Evolutionary conservation across 2,329 filamentous ascomycete genomes (phyloP).

Genomic region (Cyphellophora attinorum): DNA sequence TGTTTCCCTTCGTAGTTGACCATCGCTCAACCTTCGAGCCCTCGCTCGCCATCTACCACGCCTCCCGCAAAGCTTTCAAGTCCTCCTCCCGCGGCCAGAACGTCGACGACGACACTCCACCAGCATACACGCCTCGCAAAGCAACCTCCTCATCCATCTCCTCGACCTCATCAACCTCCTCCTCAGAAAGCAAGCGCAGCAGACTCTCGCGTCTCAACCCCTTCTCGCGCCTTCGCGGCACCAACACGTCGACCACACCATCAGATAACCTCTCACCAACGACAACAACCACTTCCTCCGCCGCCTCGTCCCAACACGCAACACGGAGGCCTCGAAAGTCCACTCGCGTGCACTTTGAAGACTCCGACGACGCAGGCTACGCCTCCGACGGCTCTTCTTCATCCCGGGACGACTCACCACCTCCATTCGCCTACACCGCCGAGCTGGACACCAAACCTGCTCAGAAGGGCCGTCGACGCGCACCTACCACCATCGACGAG

Average conservation of each 20-base stretch:
- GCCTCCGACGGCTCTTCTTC: constrained; percentile 29
- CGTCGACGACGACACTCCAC: not conserved
- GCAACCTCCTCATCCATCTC: not conserved
- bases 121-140: not conserved
- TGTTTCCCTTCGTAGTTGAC: constrained; percentile 1
- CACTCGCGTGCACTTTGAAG: too few relatives aligned
- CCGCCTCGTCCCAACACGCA: constrained; percentile 9
- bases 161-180: not conserved
- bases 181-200: not conserved
- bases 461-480: too few relatives aligned
- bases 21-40: not conserved
- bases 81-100: constrained; percentile 1
- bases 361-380: too few relatives aligned
- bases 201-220: not conserved
- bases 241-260: constrained; percentile 1
- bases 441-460: constrained; percentile 40
- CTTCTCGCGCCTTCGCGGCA: not conserved
- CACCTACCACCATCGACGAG: too few relatives aligned
- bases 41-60: not conserved
- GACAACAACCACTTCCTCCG: not conserved
- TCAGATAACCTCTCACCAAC: constrained; percentile 2
- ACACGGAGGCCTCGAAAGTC: too few relatives aligned
- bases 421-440: constrained; percentile 17
- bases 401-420: constrained; percentile 8
- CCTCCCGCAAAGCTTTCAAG: not conserved